Evolutionary conservation across 2,329 filamentous ascomycete genomes (phyloP), one percentile per base, ranked within the genome.

Genomic region (Truncatella angustata): DNA sequence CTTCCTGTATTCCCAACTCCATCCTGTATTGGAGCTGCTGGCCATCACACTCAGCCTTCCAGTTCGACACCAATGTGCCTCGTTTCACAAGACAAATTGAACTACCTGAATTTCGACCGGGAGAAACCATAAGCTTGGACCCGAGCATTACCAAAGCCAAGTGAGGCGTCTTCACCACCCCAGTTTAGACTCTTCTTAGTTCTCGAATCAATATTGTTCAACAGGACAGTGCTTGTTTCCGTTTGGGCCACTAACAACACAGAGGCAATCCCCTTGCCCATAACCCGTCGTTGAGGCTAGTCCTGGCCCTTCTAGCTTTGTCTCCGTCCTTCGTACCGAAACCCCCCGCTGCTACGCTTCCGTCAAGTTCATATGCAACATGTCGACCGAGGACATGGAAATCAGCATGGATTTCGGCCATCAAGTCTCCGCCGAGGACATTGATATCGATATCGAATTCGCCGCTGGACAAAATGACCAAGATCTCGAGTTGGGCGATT

Each of bases 401-500:
- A 67, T 68, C 53, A 60, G 58, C 16, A 58, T 65, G 42, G 66
- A 67, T 52, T 60, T 66, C 40, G 61, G 62, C 51, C 65, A 60
- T 11, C 16, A 55, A 37, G 63, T 58, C 18, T 62, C 61, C 23
- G 60, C 50, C 18, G 64, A 68, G 48, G 66, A 68, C 42, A 68
- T 68, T 54, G 66, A 68, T 50, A 66, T 68, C 53, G 66, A 68
- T 55, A 54, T 68, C 44, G 65, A 68, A 58, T 64, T 67, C 46
- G 58, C 60, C n/a, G 56, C 56, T 24, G 64, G 55, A 42, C 61
- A 65, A 34, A 54, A 56, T 26, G 66, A 68, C 43, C 64, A 66
- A 55, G 64, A 67, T 18, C 58, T 68, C 50, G 65, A 66, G 23
- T 59, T 68, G 10, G 64, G 56, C 36, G 66, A 68, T 49, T 66